These are phyloP conservation scores for Canariomyces notabilis DNA, from an alignment of 2,329 filamentous ascomycete species.

Conservation along the genomic window DNA sequence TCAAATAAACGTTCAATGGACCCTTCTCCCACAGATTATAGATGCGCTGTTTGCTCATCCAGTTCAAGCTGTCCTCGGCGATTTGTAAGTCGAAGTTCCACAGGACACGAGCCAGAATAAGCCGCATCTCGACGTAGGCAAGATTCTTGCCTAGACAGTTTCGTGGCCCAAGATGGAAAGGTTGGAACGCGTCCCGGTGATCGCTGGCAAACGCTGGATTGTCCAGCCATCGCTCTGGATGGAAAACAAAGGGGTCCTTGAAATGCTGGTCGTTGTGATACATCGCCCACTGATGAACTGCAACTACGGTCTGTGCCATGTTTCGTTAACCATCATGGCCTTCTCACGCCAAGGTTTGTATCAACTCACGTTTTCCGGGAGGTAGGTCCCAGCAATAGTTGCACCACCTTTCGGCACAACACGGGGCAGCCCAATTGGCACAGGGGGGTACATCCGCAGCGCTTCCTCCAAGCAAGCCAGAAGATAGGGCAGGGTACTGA, in stretches of 20 bases:
- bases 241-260: slow-evolving; percentile 39
- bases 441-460: slow-evolving; percentile 33
- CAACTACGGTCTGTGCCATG: slow-evolving; percentile 34
- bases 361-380: slow-evolving; percentile 32
- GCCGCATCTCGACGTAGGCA: slow-evolving; percentile 46
- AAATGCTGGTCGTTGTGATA: slow-evolving; percentile 42
- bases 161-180: slow-evolving; percentile 44
- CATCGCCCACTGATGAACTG: slow-evolving; percentile 41
- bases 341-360: too few relatives aligned
- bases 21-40: slow-evolving; percentile 39
- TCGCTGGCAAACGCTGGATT: slow-evolving; percentile 38
- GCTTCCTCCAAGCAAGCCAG: slow-evolving; percentile 34
- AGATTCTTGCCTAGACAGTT: slow-evolving; percentile 49
- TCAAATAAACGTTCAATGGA: slow-evolving; percentile 33
- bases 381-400: slow-evolving; percentile 27
- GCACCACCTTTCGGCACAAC: slow-evolving; percentile 31
- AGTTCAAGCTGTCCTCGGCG: slow-evolving; percentile 33
- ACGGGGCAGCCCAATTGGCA: slow-evolving; percentile 27
- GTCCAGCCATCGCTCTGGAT: slow-evolving; percentile 44
- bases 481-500: slow-evolving; percentile 30
- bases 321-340: not conserved
- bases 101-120: slow-evolving; percentile 43
- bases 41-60: slow-evolving; percentile 36
- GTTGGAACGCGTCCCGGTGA: slow-evolving; percentile 39
- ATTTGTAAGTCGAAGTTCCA: slow-evolving; percentile 46